Evolutionary conservation across 1,284 basidiomycete genomes (phyloP).

Genomic region (Trametes polyzona): DNA sequence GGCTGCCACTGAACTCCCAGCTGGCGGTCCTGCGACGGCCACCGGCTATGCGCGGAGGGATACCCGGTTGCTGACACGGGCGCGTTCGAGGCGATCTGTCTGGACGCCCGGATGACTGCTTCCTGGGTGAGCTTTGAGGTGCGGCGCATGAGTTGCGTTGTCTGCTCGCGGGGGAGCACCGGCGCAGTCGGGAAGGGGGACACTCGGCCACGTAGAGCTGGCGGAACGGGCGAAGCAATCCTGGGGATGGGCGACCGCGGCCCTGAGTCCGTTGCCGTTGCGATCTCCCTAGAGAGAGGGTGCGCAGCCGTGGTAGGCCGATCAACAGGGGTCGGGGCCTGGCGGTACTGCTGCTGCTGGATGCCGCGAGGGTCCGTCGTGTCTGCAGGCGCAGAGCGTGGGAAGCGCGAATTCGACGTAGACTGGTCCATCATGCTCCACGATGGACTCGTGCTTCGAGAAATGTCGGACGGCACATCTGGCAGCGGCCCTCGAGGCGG

Average conservation of each 20-base stretch:
- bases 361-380: slow-evolving; percentile 19
- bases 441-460: slow-evolving; percentile 26
- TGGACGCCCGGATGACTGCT: slow-evolving; percentile 16
- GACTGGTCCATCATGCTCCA: slow-evolving; percentile 24
- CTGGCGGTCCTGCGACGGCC: slow-evolving; percentile 20
- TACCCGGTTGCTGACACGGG: slow-evolving; percentile 18
- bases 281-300: slow-evolving; percentile 20
- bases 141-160: slow-evolving; percentile 29
- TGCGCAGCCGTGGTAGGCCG: slow-evolving; percentile 15
- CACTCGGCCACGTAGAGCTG: slow-evolving; percentile 50
- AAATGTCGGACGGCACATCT: slow-evolving; percentile 39
- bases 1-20: slow-evolving; percentile 30
- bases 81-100: not conserved
- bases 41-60: slow-evolving; percentile 14
- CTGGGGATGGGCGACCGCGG: slow-evolving; percentile 23
- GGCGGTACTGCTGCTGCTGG: slow-evolving; percentile 13
- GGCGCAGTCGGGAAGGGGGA: slow-evolving; percentile 55
- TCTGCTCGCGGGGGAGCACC: slow-evolving; percentile 32
- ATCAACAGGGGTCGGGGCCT: slow-evolving; percentile 5
- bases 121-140: slow-evolving; percentile 27
- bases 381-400: slow-evolving; percentile 25
- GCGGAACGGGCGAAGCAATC: slow-evolving; percentile 34
- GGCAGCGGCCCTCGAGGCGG: slow-evolving; percentile 55
- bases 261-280: slow-evolving; percentile 9
- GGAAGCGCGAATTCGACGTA: slow-evolving; percentile 18